These are phyloP conservation scores for Thraustochytrium striatum DNA, from an alignment of 352 stramenopile genomes.

Conservation along the genomic window DNA sequence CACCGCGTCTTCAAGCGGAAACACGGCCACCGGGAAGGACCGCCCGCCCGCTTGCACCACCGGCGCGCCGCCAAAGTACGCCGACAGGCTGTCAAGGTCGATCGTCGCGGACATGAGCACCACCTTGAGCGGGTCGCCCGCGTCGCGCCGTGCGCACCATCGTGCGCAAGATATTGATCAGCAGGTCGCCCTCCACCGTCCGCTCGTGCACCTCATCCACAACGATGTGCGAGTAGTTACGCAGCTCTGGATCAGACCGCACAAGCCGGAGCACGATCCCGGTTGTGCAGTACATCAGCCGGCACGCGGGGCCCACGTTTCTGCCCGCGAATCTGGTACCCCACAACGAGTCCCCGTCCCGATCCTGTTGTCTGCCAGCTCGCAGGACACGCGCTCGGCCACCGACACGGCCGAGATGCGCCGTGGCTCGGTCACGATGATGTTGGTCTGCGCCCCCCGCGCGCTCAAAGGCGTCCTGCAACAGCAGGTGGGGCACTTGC, in stretches of 20 bases:
- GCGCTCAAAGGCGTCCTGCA: constrained; percentile 77
- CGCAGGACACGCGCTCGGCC: constrained; percentile 82
- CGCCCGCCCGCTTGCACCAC: constrained; percentile 41
- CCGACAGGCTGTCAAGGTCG: constrained; percentile 87
- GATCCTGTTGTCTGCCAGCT: constrained; percentile 70
- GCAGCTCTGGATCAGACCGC: constrained; percentile 71
- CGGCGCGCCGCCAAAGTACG: constrained; percentile 74
- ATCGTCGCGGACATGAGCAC: constrained; percentile 95
- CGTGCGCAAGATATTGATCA: constrained; percentile 81
- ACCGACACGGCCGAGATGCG: constrained; percentile 91
- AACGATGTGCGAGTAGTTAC: constrained; percentile 90
- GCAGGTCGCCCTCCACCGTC: constrained; percentile 90
- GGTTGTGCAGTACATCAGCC: constrained; percentile 90
- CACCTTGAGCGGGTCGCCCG: constrained; percentile 69
- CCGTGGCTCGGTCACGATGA: constrained; percentile 91
- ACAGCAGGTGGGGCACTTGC: constrained; percentile 80
- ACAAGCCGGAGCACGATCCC: constrained; percentile 86
- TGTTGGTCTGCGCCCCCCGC: constrained; percentile 76
- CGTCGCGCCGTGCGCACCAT: constrained; percentile 62
- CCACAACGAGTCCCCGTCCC: constrained; percentile 61
- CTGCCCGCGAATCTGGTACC: constrained; percentile 90
- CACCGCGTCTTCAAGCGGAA: constrained; percentile 81
- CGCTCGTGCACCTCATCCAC: constrained; percentile 98
- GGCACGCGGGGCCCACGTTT: constrained; percentile 64
- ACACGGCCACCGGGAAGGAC: constrained; percentile 41